Percentiles rank a stretch among this genome's conserved stretches.
Evolutionary conservation across 169 alveolate species (phyloP).

Genomic region (Plasmodium relictum): DNA sequence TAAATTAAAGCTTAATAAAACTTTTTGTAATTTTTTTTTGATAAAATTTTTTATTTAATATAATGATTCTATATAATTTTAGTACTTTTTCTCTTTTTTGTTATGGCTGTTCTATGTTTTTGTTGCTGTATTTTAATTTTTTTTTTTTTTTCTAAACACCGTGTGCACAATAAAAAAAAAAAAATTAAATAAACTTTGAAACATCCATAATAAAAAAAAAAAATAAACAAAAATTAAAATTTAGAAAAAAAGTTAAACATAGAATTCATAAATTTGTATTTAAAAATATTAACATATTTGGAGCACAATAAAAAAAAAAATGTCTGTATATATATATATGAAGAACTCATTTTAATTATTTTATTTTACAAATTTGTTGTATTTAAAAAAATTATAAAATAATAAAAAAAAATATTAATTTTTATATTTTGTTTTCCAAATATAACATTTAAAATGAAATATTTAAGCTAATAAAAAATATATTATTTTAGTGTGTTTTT

Average conservation of each 20-base stretch:
- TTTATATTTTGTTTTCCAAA: neutral
- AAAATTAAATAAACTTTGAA: neutral
- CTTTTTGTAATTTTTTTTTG: conserved; percentile 8
- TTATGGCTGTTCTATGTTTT: conserved; percentile 5
- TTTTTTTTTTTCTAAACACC: conserved; percentile 45
- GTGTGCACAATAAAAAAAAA: conserved; percentile 41
- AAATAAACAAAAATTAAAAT: neutral
- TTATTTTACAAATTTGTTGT: neutral
- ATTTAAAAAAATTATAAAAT: neutral
- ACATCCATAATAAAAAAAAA: neutral
- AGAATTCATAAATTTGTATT: neutral
- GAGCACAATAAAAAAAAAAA: too few species aligned
- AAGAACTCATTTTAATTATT: neutral
- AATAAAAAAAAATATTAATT: neutral
- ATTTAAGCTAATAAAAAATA: too few species aligned
- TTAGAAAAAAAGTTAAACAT: neutral
- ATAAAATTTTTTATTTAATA: neutral
- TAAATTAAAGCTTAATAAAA: conserved; percentile 12
- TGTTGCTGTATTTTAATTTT: neutral
- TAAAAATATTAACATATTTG: too few species aligned
- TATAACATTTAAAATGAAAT: neutral
- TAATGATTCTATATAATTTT: neutral
- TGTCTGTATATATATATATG: too few species aligned
- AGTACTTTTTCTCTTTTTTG: conserved; percentile 32
- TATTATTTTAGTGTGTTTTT: too few species aligned